These are phyloP conservation scores for Neurospora cerealis DNA, from an alignment of 495 filamentous ascomycete genomes.

Conservation along the genomic window DNA sequence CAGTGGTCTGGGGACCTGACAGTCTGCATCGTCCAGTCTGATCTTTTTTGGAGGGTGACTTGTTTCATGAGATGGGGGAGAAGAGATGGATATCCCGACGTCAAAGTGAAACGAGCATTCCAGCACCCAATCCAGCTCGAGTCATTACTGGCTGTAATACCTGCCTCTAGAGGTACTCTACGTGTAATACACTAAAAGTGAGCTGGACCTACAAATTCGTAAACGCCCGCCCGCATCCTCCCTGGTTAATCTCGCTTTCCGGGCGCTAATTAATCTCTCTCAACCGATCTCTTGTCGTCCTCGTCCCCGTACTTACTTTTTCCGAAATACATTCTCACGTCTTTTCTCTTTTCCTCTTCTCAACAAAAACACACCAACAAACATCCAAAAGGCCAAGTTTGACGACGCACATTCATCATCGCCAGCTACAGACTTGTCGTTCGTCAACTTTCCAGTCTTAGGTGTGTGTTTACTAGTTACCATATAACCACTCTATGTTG, in stretches of 20 bases:
- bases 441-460: not conserved
- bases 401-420: not conserved
- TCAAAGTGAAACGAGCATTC: not conserved
- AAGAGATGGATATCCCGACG: not conserved
- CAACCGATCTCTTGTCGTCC: not conserved
- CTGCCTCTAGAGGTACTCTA: not conserved
- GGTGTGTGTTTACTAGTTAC: not conserved
- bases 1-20: not conserved
- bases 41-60: not conserved
- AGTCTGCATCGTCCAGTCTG: not conserved
- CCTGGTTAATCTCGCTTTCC: not conserved
- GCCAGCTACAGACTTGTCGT: not conserved
- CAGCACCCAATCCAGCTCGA: not conserved
- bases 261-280: not conserved
- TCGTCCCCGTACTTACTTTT: not conserved
- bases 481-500: not conserved
- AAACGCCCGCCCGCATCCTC: not conserved
- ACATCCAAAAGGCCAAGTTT: not conserved
- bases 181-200: not conserved
- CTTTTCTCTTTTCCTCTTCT: not conserved
- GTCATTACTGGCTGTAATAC: not conserved
- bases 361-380: not conserved
- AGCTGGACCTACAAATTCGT: not conserved
- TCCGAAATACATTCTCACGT: not conserved
- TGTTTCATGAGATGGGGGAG: not conserved